A percentile compares a stretch with the other conserved stretches of the same genome.
Evolutionary conservation across 2,329 filamentous ascomycete genomes (phyloP).

Genomic region (Cladosporium sp.): DNA sequence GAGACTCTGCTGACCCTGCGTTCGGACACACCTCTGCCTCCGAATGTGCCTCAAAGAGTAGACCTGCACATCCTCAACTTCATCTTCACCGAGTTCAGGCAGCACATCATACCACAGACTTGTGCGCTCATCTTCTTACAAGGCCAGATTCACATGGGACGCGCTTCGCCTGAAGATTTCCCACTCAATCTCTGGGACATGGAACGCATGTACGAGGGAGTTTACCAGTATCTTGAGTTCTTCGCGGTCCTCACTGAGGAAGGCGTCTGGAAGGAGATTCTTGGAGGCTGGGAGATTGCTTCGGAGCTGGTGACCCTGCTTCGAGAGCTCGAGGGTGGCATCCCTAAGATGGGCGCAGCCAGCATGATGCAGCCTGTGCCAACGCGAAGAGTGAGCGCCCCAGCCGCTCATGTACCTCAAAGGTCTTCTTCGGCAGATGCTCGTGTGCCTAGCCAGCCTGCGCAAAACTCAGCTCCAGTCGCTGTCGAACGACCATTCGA

Average conservation of each 20-base stretch:
- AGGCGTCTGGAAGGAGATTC: conserved; percentile 72
- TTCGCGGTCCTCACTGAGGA: conserved; percentile 86
- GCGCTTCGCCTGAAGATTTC: conserved; percentile 77
- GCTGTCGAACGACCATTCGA: conserved; percentile 66
- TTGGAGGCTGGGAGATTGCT: conserved; percentile 87
- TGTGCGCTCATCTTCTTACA: conserved; percentile 92
- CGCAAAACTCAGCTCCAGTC: conserved; percentile 29
- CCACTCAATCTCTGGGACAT: conserved; percentile 96
- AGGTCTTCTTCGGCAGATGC: conserved; percentile 14
- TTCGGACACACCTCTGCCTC: conserved; percentile 13
- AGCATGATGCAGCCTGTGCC: conserved; percentile 10
- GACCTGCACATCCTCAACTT: conserved; percentile 73
- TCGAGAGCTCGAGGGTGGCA: conserved; percentile 76
- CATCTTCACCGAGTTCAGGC: conserved; percentile 87
- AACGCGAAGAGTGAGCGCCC: conserved; percentile 10
- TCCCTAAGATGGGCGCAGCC: conserved; percentile 11
- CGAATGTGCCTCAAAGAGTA: conserved; percentile 41
- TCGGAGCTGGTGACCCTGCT: conserved; percentile 85
- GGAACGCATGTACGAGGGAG: conserved; percentile 91
- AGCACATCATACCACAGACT: conserved; percentile 88
- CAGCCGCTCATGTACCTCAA: conserved; percentile 7
- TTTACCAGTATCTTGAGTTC: conserved; percentile 92
- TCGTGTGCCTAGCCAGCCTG: conserved; percentile 11
- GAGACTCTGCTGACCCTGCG: conserved; percentile 6
- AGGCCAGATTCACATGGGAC: conserved; percentile 75